These are phyloP conservation scores for Neovahlkampfia damariscottae DNA, from an alignment of 78 protist genomes.

Conservation along the genomic window DNA sequence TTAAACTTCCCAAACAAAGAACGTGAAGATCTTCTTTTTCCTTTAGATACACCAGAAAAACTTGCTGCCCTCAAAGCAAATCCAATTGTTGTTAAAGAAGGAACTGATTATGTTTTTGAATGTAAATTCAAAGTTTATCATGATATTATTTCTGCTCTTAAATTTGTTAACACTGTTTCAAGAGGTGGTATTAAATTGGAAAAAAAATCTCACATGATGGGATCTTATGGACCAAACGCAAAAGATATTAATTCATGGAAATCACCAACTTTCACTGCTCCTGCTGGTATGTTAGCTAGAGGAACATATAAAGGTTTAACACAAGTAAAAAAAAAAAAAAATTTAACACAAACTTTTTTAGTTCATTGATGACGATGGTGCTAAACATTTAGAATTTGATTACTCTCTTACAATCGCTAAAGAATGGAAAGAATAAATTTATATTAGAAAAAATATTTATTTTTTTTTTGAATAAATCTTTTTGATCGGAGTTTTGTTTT, in stretches of 20 bases:
- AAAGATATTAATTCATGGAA: constrained; percentile 22
- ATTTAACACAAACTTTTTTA: too few species aligned
- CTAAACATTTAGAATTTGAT: constrained; percentile 43
- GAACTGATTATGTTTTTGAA: constrained; percentile 33
- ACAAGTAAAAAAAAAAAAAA: too few species aligned
- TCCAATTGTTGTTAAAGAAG: constrained; percentile 56
- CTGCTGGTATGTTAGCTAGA: constrained; percentile 63
- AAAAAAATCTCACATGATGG: constrained; percentile 48
- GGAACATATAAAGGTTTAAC: constrained; percentile 63
- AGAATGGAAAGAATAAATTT: constrained; percentile 26
- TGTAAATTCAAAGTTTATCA: constrained; percentile 51
- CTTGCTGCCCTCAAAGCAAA: constrained; percentile 26
- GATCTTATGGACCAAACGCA: constrained; percentile 56
- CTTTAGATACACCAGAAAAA: constrained; percentile 20
- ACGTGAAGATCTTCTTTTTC: constrained; percentile 35
- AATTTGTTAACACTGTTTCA: constrained; percentile 43
- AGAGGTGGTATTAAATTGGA: constrained; percentile 45
- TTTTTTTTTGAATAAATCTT: too few species aligned
- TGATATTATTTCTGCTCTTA: constrained; percentile 70
- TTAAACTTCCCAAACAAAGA: constrained; percentile 36
- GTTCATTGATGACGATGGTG: constrained; percentile 60
- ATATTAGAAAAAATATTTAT: not conserved
- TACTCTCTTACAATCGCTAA: constrained; percentile 46
- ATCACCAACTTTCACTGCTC: constrained; percentile 35
- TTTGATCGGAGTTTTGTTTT: too few species aligned